phyloP scores from a whole-genome alignment of 352 stramenopile species.

The Phytophthora pinifolia region DNA sequence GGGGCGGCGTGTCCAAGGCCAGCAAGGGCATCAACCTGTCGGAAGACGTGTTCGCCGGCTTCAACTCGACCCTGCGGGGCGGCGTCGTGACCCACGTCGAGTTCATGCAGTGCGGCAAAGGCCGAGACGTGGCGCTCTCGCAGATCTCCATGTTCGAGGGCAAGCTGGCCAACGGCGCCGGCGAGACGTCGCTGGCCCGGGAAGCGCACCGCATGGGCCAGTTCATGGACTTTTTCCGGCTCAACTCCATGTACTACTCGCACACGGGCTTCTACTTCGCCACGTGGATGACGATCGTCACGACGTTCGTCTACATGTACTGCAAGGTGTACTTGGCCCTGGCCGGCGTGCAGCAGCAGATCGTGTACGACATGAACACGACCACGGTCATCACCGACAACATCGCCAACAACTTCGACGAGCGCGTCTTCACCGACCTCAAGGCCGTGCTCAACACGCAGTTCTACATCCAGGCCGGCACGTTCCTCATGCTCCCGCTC shows the following conservation, averaged over 20 bases:
- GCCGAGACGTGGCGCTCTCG: conserved; percentile 75
- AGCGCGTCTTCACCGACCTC: conserved; percentile 58
- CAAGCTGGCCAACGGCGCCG: conserved; percentile 76
- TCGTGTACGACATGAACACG: conserved; percentile 69
- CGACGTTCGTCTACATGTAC: conserved; percentile 86
- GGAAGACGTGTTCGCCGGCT: conserved; percentile 81
- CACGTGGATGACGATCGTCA: conserved; percentile 84
- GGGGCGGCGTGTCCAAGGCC: conserved; percentile 75
- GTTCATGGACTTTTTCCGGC: conserved; percentile 81
- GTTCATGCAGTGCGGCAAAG: conserved; percentile 83
- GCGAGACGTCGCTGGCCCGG: conserved; percentile 67
- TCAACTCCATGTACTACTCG: conserved; percentile 88
- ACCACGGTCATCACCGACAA: conserved; percentile 62
- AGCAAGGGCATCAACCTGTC: conserved; percentile 84
- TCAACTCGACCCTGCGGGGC: conserved; percentile 68
- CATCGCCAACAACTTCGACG: conserved; percentile 53
- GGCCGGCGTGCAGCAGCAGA: conserved; percentile 61
- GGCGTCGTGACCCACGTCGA: conserved; percentile 73
- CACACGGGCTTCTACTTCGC: conserved; percentile 84
- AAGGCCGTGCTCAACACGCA: conserved; percentile 76
- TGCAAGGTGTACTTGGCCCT: conserved; percentile 77
- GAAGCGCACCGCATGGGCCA: conserved; percentile 80
- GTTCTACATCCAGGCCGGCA: conserved; percentile 81
- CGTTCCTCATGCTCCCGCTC: conserved; percentile 71
- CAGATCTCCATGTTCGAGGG: conserved; percentile 85